Conservation (phyloP, 306 rosid genomes). For the Pterocarpus macrocarpus region DNA sequence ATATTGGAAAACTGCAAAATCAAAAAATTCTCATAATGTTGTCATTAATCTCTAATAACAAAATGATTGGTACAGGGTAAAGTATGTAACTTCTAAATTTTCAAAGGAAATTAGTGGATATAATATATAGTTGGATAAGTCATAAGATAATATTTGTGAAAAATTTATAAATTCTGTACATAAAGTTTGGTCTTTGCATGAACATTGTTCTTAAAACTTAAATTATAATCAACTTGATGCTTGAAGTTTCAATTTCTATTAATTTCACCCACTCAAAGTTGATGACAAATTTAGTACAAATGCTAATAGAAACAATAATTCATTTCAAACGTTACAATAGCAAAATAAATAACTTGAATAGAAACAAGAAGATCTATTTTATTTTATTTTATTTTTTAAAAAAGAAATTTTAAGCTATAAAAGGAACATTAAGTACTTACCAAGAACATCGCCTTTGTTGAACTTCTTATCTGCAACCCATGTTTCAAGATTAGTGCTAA, state of each 20-base stretch:
- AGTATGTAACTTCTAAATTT: neutral
- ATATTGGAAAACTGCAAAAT: conserved; percentile 71
- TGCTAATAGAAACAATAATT: neutral
- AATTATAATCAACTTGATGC: no score
- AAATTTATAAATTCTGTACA: neutral
- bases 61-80: neutral
- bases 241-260: neutral
- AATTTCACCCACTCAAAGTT: neutral
- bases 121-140: neutral
- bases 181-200: neutral
- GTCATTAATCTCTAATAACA: neutral
- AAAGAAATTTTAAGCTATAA: neutral
- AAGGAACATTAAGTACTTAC: conserved; percentile 53
- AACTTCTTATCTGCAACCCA: conserved; percentile 76
- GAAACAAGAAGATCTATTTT: neutral
- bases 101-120: neutral
- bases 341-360: neutral
- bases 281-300: neutral
- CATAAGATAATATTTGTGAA: neutral
- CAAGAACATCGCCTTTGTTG: conserved; percentile 67
- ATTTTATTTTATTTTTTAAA: no score
- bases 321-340: neutral
- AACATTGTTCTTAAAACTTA: neutral
- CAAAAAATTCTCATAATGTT: neutral
- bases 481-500: conserved; percentile 75